A percentile compares a stretch with the other conserved stretches of the same genome.
Conservation (phyloP, 2,329 filamentous ascomycete species). For the Drechslera avenae region DNA sequence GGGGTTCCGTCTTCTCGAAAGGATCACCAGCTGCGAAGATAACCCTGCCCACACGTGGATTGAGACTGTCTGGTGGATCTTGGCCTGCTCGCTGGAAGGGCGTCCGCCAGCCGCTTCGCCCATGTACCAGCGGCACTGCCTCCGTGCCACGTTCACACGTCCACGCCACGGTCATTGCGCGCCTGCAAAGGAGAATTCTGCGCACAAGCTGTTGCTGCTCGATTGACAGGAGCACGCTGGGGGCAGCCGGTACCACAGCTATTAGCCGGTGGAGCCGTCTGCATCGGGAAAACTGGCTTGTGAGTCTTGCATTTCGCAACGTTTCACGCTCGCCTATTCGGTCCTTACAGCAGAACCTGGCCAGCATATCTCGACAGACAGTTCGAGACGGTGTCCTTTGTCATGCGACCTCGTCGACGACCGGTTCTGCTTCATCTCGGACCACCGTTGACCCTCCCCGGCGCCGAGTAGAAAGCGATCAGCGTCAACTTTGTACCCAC, state of each 20-base stretch:
- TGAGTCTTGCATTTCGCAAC: slow-evolving; percentile 33
- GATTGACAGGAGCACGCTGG: slow-evolving; percentile 20
- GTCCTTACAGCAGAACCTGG: slow-evolving; percentile 2
- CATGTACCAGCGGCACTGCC: slow-evolving; percentile 17
- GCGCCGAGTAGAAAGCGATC: slow-evolving; percentile 28
- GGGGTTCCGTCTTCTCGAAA: slow-evolving; percentile 28
- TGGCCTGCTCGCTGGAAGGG: slow-evolving; percentile 32
- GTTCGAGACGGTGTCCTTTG: slow-evolving; percentile 13
- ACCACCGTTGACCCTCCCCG: slow-evolving; percentile 16
- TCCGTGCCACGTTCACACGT: slow-evolving; percentile 13
- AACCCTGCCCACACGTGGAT: slow-evolving; percentile 48
- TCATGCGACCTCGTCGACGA: slow-evolving; percentile 21
- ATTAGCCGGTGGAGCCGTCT: slow-evolving; percentile 34
- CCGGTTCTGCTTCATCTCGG: slow-evolving; percentile 12
- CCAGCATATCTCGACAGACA: slow-evolving; percentile 15
- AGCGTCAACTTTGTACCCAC: slow-evolving; percentile 23
- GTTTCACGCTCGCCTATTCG: slow-evolving; percentile 30
- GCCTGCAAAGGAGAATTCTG: slow-evolving; percentile 11
- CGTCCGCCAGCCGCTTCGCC: slow-evolving; percentile 26
- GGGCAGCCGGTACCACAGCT: slow-evolving; percentile 28
- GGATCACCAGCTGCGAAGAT: slow-evolving; percentile 34
- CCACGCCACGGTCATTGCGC: slow-evolving; percentile 15
- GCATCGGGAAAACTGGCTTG: slow-evolving; percentile 32
- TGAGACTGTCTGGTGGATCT: slow-evolving; percentile 24
- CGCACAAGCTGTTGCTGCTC: slow-evolving; percentile 19